Evolutionary conservation across 2,329 filamentous ascomycete species (phyloP), one percentile per base, ranked within the genome.

Genomic region (Neofusicoccum sp.): DNA sequence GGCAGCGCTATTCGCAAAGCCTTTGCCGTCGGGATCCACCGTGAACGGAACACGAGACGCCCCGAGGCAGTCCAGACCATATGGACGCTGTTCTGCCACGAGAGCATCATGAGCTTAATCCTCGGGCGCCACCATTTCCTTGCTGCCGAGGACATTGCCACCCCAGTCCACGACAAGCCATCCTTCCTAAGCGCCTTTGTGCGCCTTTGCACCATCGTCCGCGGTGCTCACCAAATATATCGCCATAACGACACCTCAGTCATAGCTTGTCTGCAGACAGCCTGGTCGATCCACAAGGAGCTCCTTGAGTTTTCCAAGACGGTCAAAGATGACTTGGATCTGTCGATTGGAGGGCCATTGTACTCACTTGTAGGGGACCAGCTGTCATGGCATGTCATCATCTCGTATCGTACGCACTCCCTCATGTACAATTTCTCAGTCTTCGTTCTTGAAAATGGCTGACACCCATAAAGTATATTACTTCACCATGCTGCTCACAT

Each of bases 41-140:
- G 31, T 6, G 12, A 6, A 14, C 20, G 41, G 14, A 5, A 41
- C 1, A 28, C 45, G n/a, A 14, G n/a, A 7, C 33, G 31, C 6
- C 26, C 41, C 1, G 54, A 58, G 11, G 41, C 30, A 4, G 38
- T 2, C 30, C 24, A 9, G 2, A 58, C 54, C 2, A 58, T 58
- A 41, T 58, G 54, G 54, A 47, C 2, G 5, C 30, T 58, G 7
- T 58, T 58, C 14, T 45, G 40, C 54, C 30, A 58, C 7, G 54
- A 58, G 14, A 58, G 54, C 20, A 58, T 59, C 11, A 36, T 30
- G 4, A 49, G 57, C 12, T 30, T 59, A 12, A 49, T 49, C 28
- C 9, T 49, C 1, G 57, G 57, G 20, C 20, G 57, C 6, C 57
- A 43, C 1, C 43, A 48, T 16, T 30, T 49, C 12, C 34, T 59